Conservation (phyloP, 768 basidiomycete genomes). For the Suillus luteus region DNA sequence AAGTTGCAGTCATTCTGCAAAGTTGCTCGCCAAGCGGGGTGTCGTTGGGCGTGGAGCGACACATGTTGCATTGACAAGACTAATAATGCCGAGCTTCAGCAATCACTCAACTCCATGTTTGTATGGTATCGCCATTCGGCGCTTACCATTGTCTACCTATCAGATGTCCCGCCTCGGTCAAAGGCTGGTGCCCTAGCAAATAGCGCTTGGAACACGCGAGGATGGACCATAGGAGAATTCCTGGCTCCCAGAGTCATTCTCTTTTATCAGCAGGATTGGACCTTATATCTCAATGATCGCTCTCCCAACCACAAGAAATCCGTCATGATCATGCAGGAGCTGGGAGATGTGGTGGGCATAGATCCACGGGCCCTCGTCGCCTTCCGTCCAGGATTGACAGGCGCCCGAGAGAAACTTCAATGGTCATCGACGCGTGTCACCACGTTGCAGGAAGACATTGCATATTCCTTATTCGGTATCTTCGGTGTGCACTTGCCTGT, state of each 20-base stretch:
- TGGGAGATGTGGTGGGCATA: neutral
- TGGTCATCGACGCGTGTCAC: slow-evolving; percentile 8
- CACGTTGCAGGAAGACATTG: slow-evolving; percentile 14
- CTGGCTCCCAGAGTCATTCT: neutral
- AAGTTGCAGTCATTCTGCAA: neutral
- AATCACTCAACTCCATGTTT: slow-evolving; percentile 2
- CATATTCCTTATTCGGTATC: slow-evolving; percentile 17
- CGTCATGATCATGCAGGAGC: neutral
- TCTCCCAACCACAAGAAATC: slow-evolving; percentile 1
- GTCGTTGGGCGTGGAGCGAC: neutral
- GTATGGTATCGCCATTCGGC: neutral
- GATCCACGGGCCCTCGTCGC: neutral
- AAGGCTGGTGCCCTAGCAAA: neutral
- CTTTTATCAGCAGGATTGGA: neutral
- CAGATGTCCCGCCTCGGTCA: neutral
- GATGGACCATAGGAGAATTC: neutral
- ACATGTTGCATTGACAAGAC: slow-evolving; percentile 17
- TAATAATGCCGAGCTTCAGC: slow-evolving; percentile 18
- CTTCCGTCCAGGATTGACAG: slow-evolving; percentile 4
- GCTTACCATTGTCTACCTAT: neutral
- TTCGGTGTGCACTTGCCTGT: slow-evolving; percentile 8
- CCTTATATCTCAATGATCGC: neutral
- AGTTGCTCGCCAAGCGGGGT: neutral
- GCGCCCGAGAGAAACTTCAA: neutral
- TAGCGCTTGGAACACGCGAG: slow-evolving; percentile 4